Evolutionary conservation across 2,329 filamentous ascomycete genomes (phyloP), one percentile per base, ranked within the genome.

Genomic region (Dactylellina leptospora): DNA sequence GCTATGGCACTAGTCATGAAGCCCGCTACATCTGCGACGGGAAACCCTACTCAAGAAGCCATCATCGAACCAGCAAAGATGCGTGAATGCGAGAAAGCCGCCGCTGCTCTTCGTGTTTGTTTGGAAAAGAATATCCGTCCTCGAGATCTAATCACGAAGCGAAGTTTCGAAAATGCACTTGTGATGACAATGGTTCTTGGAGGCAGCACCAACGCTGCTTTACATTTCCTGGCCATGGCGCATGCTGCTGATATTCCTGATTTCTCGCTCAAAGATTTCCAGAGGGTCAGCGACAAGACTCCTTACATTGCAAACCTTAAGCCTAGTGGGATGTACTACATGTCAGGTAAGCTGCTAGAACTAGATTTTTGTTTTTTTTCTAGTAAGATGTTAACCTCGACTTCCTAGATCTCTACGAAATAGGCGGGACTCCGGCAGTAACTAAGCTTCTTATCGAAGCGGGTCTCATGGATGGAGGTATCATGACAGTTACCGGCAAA

Each of bases 101-200:
- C 90, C 3, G 87, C 90, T 30, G 89, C 89, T 25, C 95, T 96
- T 81, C 86, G 86, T 74, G 83, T 85, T 9, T 92, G 90, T 78
- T 90, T 96, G 87, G 89, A 91, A 78, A 87, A 86, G 78, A 88
- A 96, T 80, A 93, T 96, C 75, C 88, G 87, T 0, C 92, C 92
- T 0, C 85, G 88, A 18, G 89, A 95, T 77, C 85, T 96, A 28
- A 83, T 96, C 76, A 96, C 90, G 2, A 90, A 90, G 74, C 85
- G 85, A 0, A 87, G 90, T 0, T 93, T 96, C 73, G 91, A 96
- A 79, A 96, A 96, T 78, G 92, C 92, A 0, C 84, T 96, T 18
- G 90, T 93, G 0, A 87, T 96, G 80, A 95, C 92, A 79, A 96
- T 96, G 90, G 89, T 91, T 1, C 84, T 96, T n/a, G 92, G 92